Base-by-base conservation (phyloP, 768 basidiomycete species). In the Boletus edulis region DNA sequence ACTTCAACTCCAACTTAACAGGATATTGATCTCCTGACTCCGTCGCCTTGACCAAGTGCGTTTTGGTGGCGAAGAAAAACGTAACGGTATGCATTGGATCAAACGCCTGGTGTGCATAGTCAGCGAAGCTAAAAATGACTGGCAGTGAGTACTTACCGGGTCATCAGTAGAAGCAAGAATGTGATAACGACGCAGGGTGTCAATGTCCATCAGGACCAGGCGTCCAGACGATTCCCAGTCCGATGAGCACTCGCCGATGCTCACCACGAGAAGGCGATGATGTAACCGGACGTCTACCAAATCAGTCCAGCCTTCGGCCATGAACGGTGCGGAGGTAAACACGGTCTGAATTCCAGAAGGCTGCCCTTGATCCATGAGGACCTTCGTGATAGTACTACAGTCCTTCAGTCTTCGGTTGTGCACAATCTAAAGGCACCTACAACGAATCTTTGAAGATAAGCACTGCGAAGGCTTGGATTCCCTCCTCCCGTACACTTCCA, bases 231-330 rank as follows among this genome's bases (percentile, higher is more conserved):
- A 52, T n/a, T 42, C 44, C 58, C 51, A 58, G 17, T 49, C 51
- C 8, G 37, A 17, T 12, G 55, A 41, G 20, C 24, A 27, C 12
- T 49, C 48, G n/a, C 58, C 48, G 24, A 58, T 18, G 17, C 46
- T 59, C 13, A 59, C 39, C 8, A 59, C 38, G 27, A 59, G 51
- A 31, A 59, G 37, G 10, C 55, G 49, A 45, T 51, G 35, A 13
- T 57, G 45, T 55, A 59, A 31, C 46, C 17, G 55, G 31, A 57
- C 46, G 17, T 45, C 18, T 9, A 45, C 41, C 27, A 52, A 44
- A 24, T 51, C 24, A 31, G 31, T 45, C 57, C 57, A 58, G 32
- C 50, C 50, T 34, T 35, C 17, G 4, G 31, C 22, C 7, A 12
- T 13, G 13, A 52, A 42, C 2, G 34, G 38, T 40, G 31, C 35